A percentile compares a stretch with the other conserved stretches of the same genome.
phyloP scores from a whole-genome alignment of 805 yeast genomes.

The Lipomyces anomalus region DNA sequence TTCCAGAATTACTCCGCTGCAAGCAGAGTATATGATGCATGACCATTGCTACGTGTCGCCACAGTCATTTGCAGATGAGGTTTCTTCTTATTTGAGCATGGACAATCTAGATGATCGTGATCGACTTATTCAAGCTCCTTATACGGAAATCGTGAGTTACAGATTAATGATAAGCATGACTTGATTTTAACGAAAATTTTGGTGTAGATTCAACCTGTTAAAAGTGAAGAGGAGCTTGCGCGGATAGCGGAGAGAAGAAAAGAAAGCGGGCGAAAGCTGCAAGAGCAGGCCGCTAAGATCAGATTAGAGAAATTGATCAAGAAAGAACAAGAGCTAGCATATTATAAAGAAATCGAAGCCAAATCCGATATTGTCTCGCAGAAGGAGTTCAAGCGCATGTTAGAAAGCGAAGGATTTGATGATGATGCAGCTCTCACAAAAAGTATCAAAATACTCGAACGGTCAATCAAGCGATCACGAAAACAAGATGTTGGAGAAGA shows the following conservation, averaged over 20 bases:
- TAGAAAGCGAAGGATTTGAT: slow-evolving; percentile 68
- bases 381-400: slow-evolving; percentile 48
- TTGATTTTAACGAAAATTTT: too few species aligned
- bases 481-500: slow-evolving; percentile 60
- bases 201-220: slow-evolving; percentile 68
- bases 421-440: slow-evolving; percentile 66
- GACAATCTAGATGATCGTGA: slow-evolving; percentile 64
- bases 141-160: slow-evolving; percentile 54
- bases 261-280: slow-evolving; percentile 82
- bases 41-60: slow-evolving; percentile 72
- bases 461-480: slow-evolving; percentile 61
- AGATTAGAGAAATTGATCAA: slow-evolving; percentile 73
- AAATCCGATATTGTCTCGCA: slow-evolving; percentile 40
- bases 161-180: too few species aligned
- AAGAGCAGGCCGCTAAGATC: slow-evolving; percentile 85
- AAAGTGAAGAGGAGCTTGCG: slow-evolving; percentile 76
- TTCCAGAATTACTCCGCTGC: slow-evolving; percentile 54
- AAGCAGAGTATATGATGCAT: slow-evolving; percentile 61
- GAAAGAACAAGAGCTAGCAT: slow-evolving; percentile 72
- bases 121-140: slow-evolving; percentile 76
- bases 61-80: slow-evolving; percentile 57
- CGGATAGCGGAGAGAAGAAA: slow-evolving; percentile 70
- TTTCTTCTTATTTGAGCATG: slow-evolving; percentile 51
- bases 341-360: slow-evolving; percentile 51
- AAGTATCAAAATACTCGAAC: slow-evolving; percentile 59